Base-by-base conservation (phyloP, 257 asterid species). In the Penstemon eatonii region DNA sequence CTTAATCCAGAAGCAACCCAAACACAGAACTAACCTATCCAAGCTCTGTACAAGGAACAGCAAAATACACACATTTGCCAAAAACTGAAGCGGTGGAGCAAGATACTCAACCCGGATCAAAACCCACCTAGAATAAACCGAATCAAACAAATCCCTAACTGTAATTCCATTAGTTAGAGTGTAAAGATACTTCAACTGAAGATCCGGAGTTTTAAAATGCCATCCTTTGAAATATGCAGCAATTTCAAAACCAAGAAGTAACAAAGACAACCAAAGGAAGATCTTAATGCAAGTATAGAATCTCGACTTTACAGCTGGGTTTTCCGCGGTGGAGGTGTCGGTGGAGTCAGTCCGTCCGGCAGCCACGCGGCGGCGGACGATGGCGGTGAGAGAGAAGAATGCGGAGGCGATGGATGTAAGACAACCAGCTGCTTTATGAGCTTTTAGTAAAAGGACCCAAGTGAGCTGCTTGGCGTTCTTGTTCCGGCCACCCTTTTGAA, bases 391-490 rank as follows among this genome's bases (percentile, higher is more conserved):
- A 54, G 86, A 80, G 79, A 89, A 25, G 75, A 84, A 83, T 71
- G 92, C 98, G n/a, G 96, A 69, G 71, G 87, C 97, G 42, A 87
- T 73, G 60, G 96, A 89, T 58, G 96, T 67, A 62, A 92, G 78
- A 53, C 95, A 89, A 54, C 98, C 98, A 59, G 96, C 97, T 33
- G 96, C 97, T 56, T 80, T 86, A 73, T 92, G 97, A 59, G 98
- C 98, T 74, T 84, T 90, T 40, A 92, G 79, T 53, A 92, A 92
- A 10, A 89, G 87, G 43, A 92, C 97, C 98, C 98, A 92, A 5
- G 98, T 89, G 4, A 89, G 86, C 79, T 92, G 98, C 75, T 89
- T 92, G 33, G 98, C 98, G 77, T 92, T 92, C 87, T 82, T 87
- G 95, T 92, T 87, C 33, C 92, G 86, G 37, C 83, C 86, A 39